Evolutionary conservation across 2,329 filamentous ascomycete genomes (phyloP), one percentile per base, ranked within the genome.

Genomic region (Lachnum nothofagi): DNA sequence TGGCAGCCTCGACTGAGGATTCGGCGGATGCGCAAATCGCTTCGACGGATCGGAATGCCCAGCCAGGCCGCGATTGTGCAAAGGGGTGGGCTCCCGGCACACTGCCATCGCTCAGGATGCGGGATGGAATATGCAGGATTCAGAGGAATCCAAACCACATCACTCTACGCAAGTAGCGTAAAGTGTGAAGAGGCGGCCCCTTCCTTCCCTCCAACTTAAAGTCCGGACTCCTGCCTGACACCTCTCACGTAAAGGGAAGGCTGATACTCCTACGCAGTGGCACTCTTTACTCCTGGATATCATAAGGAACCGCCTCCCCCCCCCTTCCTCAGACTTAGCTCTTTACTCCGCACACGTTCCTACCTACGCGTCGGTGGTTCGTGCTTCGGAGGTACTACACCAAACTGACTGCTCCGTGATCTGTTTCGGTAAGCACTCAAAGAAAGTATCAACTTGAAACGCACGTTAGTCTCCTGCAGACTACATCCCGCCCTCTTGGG

Each of bases 391-490:
- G n/a, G n/a, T 8, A 14, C 31, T 16, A 16, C n/a, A 34, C 31
- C 31, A 5, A 10, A 34, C 31, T 34, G 31, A 34, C 5, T 37
- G 17, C 16, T 37, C 33, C 16, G 33, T 17, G 17, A 20, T 10
- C 17, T 39, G 51, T 43, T 48, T 44, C 48, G 49, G 24, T 20
- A 23, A 27, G 22, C 17, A 43, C 39, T 31, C 27, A 51, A 40
- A 47, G 44, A 44, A n/a, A 42, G 51, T 33, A 40, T 54, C 45
- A 54, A 54, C 40, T 49, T 54, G 52, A 54, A 54, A 54, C 52
- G 24, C 5, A 14, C 38, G 37, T 44, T 33, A 6, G 12, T 27
- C 37, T 44, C 44, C 42, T 44, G 24, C 43, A 46, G 34, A 19
- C 25, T 19, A 20, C 37, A 39, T 23, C 4, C 37, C 37, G 37